Evolutionary conservation across 495 filamentous ascomycete genomes (phyloP).

Genomic region (Pseudotulostoma volvatum): DNA sequence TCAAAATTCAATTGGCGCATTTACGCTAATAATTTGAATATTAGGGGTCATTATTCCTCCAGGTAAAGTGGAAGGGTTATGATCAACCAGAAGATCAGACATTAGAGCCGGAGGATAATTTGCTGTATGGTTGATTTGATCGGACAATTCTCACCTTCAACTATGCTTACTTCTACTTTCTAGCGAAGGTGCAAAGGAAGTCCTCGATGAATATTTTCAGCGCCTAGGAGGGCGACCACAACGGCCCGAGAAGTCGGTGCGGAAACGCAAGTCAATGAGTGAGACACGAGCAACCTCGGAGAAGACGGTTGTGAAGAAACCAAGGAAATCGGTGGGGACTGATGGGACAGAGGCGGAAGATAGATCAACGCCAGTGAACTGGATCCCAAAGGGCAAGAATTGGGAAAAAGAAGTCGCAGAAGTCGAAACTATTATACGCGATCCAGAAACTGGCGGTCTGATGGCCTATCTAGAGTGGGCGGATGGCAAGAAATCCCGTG

Average conservation of each 20-base stretch:
- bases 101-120: constrained; percentile 42
- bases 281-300: constrained; percentile 9
- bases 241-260: constrained; percentile 11
- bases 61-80: constrained; percentile 52
- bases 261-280: constrained; percentile 9
- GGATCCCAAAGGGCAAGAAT: constrained; percentile 33
- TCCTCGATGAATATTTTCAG: constrained; percentile 37
- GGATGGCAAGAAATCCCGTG: constrained; percentile 27
- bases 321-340: constrained; percentile 23
- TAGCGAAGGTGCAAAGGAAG: constrained; percentile 36
- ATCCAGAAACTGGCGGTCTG: constrained; percentile 20
- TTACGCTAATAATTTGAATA: constrained; percentile 8
- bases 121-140: constrained; percentile 22
- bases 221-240: constrained; percentile 39
- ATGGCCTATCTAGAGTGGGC: constrained; percentile 42
- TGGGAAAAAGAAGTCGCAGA: constrained; percentile 41
- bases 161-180: constrained; percentile 7
- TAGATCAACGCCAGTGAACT: constrained; percentile 12
- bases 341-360: constrained; percentile 13
- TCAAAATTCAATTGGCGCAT: constrained; percentile 1
- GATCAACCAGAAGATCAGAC: constrained; percentile 37
- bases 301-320: constrained; percentile 11
- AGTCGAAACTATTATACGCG: constrained; percentile 41
- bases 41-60: constrained; percentile 27
- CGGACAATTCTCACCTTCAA: neutral